Base-by-base conservation (phyloP, 2,329 filamentous ascomycete genomes). In the Tolypocladium amazonense region DNA sequence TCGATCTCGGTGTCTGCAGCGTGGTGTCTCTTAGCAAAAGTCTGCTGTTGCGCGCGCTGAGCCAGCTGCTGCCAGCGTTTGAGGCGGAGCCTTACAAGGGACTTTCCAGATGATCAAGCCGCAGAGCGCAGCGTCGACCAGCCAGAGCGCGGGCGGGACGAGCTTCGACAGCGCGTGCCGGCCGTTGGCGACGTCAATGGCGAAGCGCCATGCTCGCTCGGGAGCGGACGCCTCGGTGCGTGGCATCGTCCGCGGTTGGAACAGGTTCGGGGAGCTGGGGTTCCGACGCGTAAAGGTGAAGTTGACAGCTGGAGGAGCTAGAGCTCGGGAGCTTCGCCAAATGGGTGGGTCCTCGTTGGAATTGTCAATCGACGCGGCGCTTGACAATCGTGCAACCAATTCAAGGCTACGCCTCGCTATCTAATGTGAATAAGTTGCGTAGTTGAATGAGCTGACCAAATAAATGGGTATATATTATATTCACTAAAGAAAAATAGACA, bases 1-100 rank as follows among this genome's bases (percentile, higher is more conserved):
- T 99, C 94, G 69, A 99, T 99, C 74, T 99, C 94, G 52, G 94
- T 99, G 72, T 99, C 94, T 81, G 56, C 37, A 2, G 50, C 4
- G 8, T 30, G 30, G 23, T 25, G 25, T 20, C 5, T 27, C 60
- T 50, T 47, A 58, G 27, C 63, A 60, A 41, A 20, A 25, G 30
- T 14, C 20, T 43, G 39, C 39, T 43, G 39, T 15, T 41, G 5
- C 38, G 15, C 38, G 18, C 38, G 38, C 38, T 41, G 38, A n/a
- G 41, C 20, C 11, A 23, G 41, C 20, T 25, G 35, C 20, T 20
- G 55, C 2, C 6, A 30, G 45, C 25, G 6, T 15, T 33, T 30
- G 30, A 11, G 30, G 39, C 33, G 57, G 30, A 25, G 59, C 58
- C 88, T 77, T 78, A 96, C 92, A 96, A 47, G 92, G 87, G 60